Evolutionary conservation across 805 yeast genomes (phyloP), one percentile per base, ranked within the genome.

Genomic region (Nadsonia fulvescens): DNA sequence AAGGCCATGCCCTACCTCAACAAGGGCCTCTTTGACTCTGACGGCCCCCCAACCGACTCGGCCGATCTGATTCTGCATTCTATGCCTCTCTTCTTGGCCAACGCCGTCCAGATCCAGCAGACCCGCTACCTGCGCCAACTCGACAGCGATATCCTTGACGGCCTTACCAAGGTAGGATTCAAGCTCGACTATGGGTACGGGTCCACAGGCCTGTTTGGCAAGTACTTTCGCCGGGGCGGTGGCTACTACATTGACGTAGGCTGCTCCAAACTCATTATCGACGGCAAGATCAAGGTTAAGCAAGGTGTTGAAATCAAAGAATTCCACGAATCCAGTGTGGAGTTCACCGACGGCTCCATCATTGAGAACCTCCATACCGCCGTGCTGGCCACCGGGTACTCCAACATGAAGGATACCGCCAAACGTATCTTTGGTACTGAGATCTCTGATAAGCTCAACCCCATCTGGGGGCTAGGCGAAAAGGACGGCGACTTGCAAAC

Each of bases 241-340:
- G 65, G 65, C 22, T 58, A 57, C 37, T 58, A 58, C 36, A 54
- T 53, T 30, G 62, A 58, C 33, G 61, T 56, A 23, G 65, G 65
- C 6, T 49, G 55, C 31, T 53, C 61, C 17, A 46, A 44, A 20
- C 37, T 51, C 31, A 54, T 58, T 30, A 41, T 45, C 20, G 52
- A 54, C 8, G 59, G 55, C 9, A 52, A 53, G 32, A 50, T 58
- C 31, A 39, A 43, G 15, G 39, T 58, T 24, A 48, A 53, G 39
- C 45, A 48, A 24, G 55, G 58, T 5, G n/a, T n/a, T n/a, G 43
- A 36, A 23, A 47, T 58, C 18, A 46, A 46, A 22, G 35, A 43
- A 22, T 55, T 58, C 39, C 40, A 45, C 9, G 56, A 50, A 32
- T 38, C 42, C 30, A 52, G 54, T 2, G 62, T 58, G 17, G 46